These are phyloP conservation scores for Epithemia pelagica DNA, from an alignment of 108 stramenopile genomes.

Conservation along the genomic window DNA sequence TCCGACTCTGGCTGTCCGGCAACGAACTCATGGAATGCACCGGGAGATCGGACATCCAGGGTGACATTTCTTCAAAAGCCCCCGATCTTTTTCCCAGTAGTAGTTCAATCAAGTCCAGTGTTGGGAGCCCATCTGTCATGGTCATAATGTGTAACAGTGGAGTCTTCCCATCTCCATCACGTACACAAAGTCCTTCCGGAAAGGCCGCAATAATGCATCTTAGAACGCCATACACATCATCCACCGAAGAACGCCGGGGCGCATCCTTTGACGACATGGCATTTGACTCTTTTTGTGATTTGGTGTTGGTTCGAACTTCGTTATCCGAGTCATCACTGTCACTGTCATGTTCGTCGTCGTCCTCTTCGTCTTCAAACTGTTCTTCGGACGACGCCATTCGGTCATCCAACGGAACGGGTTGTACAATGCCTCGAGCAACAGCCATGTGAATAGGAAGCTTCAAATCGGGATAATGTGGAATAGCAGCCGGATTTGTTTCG, in stretches of 20 bases:
- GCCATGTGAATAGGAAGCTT: slow-evolving; percentile 33
- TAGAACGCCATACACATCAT: slow-evolving; percentile 8
- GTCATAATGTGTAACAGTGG: slow-evolving; percentile 32
- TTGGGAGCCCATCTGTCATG: slow-evolving; percentile 16
- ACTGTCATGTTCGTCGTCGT: neutral
- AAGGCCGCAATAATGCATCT: slow-evolving; percentile 32
- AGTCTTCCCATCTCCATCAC: slow-evolving; percentile 30
- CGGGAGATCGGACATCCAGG: slow-evolving; percentile 11
- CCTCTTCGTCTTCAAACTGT: neutral
- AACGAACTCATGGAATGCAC: slow-evolving; percentile 2
- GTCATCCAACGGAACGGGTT: neutral
- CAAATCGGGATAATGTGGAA: slow-evolving; percentile 21
- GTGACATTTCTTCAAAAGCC: slow-evolving; percentile 9
- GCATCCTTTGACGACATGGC: neutral
- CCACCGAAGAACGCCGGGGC: slow-evolving; percentile 1
- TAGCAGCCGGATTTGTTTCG: slow-evolving; percentile 27
- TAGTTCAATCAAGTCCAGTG: slow-evolving; percentile 22
- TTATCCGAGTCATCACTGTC: neutral
- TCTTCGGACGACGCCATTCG: neutral
- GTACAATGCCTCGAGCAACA: slow-evolving; percentile 16
- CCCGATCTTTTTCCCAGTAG: slow-evolving; percentile 30
- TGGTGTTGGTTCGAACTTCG: neutral
- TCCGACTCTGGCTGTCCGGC: neutral
- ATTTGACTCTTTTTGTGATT: neutral
- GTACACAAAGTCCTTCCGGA: slow-evolving; percentile 27